These are phyloP conservation scores for Peronospora farinosa DNA, from an alignment of 352 stramenopile species.

Conservation along the genomic window DNA sequence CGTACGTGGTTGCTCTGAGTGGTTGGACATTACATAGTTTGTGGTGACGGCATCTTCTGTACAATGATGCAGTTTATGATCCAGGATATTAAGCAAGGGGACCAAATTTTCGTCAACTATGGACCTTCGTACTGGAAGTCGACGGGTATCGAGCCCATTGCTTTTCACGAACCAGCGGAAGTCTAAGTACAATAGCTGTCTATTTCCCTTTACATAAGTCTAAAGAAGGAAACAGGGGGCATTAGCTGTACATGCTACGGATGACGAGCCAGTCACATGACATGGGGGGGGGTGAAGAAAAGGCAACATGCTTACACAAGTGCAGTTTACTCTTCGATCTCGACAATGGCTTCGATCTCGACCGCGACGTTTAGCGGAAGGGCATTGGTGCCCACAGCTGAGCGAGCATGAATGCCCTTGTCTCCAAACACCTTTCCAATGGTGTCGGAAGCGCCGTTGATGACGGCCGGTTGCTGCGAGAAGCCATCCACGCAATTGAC, in stretches of 20 bases:
- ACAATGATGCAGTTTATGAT: slow-evolving; percentile 44
- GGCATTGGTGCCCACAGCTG: slow-evolving; percentile 94
- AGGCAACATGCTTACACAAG: background rate
- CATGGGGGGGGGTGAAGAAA: background rate
- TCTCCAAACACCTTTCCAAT: slow-evolving; percentile 88
- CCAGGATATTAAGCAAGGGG: slow-evolving; percentile 28
- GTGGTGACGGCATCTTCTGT: slow-evolving; percentile 5
- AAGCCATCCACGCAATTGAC: slow-evolving; percentile 93
- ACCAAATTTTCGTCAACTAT: slow-evolving; percentile 58
- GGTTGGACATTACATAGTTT: background rate
- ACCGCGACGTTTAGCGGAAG: slow-evolving; percentile 94
- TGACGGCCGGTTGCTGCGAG: slow-evolving; percentile 86
- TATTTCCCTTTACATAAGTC: slow-evolving; percentile 16
- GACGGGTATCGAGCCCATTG: slow-evolving; percentile 45
- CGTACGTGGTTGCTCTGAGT: slow-evolving; percentile 28
- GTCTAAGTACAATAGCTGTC: slow-evolving; percentile 17
- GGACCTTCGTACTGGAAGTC: slow-evolving; percentile 54
- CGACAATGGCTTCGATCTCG: slow-evolving; percentile 95
- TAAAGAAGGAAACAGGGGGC: slow-evolving; percentile 11
- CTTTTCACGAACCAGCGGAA: slow-evolving; percentile 24
- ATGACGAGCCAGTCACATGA: background rate
- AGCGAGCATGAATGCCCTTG: slow-evolving; percentile 88
- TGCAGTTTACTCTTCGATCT: slow-evolving; percentile 79
- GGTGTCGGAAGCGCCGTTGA: slow-evolving; percentile 95
- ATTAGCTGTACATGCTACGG: background rate